Evolutionary conservation across 306 rosid genomes (phyloP), one percentile per base, ranked within the genome.

Genomic region (Cajanus cajan): DNA sequence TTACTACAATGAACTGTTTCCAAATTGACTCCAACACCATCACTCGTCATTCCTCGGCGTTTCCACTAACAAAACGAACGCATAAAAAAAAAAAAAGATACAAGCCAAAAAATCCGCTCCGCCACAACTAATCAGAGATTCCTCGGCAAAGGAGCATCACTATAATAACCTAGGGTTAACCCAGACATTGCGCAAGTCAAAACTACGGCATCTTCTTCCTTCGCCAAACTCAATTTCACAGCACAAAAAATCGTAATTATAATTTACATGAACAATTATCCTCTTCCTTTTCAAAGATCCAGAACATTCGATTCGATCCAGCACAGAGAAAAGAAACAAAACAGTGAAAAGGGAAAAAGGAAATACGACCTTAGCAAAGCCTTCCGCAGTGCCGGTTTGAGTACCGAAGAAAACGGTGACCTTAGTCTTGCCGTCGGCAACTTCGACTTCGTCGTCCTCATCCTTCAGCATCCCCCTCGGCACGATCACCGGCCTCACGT

Each of bases 351-450:
- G 10, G 21, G 39, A 8, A 14, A 22, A 63, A 16, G 4, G 21
- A 39, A 43, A 58, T 52, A 50, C 48, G 89, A 63, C 97, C 96
- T 93, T 93, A 13, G 97, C 92, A 67, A 93, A 93, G n/a, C 96
- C 94, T 68, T 93, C 97, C 1, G 97, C 96, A 10, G 96, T 93
- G 8, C 97, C 97, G 57, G 97, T 93, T 80, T 93, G 97, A 86
- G 97, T 93, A 22, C 97, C 96, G 45, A 85, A 93, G 81, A 93
- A 89, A 52, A 90, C 34, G 24, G 92, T 76, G 13, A 90, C 92
- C 88, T 86, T 89, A 16, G 84, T 84, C 87, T 90, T 93, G 10
- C 91, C 97, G 2, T 73, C 61, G 19, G 34, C 88, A 31, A 82
- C 82, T 39, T 92, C 94, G 40, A 71, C 61, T 33, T 92, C 97